A percentile compares a stretch with the other conserved stretches of the same genome.
phyloP scores from a whole-genome alignment of 371 early-diverging fungal genomes.

The Basidiobolus heterosporus region DNA sequence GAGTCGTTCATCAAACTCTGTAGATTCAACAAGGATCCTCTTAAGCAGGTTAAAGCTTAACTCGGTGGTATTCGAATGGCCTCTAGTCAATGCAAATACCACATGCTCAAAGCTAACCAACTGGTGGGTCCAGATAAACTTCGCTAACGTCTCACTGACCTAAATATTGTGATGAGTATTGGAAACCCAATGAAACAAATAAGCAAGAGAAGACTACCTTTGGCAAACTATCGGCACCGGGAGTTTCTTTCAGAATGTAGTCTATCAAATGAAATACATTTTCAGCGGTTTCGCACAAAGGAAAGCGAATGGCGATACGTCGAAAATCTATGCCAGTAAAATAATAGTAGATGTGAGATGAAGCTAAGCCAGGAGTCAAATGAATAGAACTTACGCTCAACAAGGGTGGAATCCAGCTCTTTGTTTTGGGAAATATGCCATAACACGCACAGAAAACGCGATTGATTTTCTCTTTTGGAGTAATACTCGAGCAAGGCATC shows the following conservation, averaged over 20 bases:
- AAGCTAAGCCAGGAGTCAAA: too few relatives aligned
- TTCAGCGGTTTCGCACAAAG: too few relatives aligned
- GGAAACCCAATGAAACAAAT: background rate
- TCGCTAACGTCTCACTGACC: slow-evolving; percentile 31
- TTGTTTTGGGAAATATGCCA: slow-evolving; percentile 28
- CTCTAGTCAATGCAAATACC: slow-evolving; percentile 46
- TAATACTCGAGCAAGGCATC: slow-evolving; percentile 20
- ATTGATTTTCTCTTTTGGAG: slow-evolving; percentile 30
- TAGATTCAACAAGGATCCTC: slow-evolving; percentile 40
- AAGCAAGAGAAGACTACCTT: slow-evolving; percentile 1
- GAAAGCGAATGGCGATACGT: slow-evolving; percentile 7
- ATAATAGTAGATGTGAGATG: too few relatives aligned
- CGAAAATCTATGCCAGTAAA: too few relatives aligned
- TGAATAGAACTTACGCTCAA: too few relatives aligned
- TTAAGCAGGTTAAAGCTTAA: slow-evolving; percentile 28
- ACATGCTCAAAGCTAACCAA: slow-evolving; percentile 55
- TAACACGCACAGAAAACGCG: slow-evolving; percentile 41
- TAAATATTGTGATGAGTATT: slow-evolving; percentile 2
- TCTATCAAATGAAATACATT: too few relatives aligned
- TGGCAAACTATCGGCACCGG: slow-evolving; percentile 4
- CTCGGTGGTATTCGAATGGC: slow-evolving; percentile 27
- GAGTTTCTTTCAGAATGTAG: slow-evolving; percentile 13
- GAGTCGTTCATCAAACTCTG: slow-evolving; percentile 35
- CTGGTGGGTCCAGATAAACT: slow-evolving; percentile 53
- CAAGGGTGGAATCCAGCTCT: too few relatives aligned